Percentiles rank a stretch among this genome's conserved stretches.
These are phyloP conservation scores for Penicillium riverlandense DNA, from an alignment of 495 filamentous ascomycete genomes.

Conservation along the genomic window DNA sequence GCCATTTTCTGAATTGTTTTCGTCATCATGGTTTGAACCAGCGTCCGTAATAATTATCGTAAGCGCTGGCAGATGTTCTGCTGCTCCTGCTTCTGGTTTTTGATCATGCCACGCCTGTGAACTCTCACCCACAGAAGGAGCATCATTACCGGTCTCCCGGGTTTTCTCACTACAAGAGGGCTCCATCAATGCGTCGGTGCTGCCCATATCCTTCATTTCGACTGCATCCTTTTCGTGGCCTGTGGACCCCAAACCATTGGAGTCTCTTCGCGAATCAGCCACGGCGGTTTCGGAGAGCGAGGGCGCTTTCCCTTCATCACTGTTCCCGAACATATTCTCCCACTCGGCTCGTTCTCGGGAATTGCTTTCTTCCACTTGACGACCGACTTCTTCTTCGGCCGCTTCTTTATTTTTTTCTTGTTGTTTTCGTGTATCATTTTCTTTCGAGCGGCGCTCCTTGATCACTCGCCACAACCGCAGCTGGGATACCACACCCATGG, in stretches of 20 bases:
- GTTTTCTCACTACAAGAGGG: slow-evolving; percentile 18
- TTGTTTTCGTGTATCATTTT: slow-evolving; percentile 47
- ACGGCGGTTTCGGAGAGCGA: slow-evolving; percentile 24
- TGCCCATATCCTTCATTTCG: slow-evolving; percentile 29
- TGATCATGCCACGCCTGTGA: no score
- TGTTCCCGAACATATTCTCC: slow-evolving; percentile 66
- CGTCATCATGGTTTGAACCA: slow-evolving; percentile 8
- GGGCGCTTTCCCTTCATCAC: slow-evolving; percentile 12
- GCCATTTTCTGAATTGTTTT: slow-evolving; percentile 28
- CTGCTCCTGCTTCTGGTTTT: neutral
- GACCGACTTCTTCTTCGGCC: slow-evolving; percentile 62
- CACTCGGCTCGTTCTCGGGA: slow-evolving; percentile 63
- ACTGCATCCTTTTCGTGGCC: slow-evolving; percentile 24
- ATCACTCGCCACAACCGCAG: slow-evolving; percentile 85
- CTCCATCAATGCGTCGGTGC: slow-evolving; percentile 11
- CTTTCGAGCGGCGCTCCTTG: slow-evolving; percentile 59
- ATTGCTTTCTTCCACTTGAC: slow-evolving; percentile 60
- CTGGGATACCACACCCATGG: slow-evolving; percentile 76
- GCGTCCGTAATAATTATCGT: no score
- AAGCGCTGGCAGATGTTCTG: neutral
- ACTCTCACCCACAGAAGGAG: neutral
- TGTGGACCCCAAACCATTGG: slow-evolving; percentile 12
- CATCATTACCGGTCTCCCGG: slow-evolving; percentile 14
- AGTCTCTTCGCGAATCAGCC: slow-evolving; percentile 19
- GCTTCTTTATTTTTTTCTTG: slow-evolving; percentile 54